Evolutionary conservation across 2,329 filamentous ascomycete genomes (phyloP), one percentile per base, ranked within the genome.

Genomic region (Arthrobotrys pseudoclavata): DNA sequence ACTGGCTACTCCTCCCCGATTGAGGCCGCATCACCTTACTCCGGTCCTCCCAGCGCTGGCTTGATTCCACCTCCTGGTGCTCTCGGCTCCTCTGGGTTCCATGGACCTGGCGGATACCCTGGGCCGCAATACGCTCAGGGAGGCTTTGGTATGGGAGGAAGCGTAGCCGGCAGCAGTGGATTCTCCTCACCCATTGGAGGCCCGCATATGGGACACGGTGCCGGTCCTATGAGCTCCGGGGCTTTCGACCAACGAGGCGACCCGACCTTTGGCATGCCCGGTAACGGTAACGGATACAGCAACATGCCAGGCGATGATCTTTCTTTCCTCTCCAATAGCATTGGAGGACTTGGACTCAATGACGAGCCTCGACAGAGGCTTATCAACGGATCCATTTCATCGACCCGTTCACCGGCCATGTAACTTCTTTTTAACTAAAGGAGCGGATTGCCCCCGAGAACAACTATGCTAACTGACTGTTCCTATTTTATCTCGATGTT

Each of bases 1-100:
- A 95, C 94, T 45, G 93, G 92, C 50, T 97, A 96, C 85, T 91
- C 93, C 13, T 94, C 93, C 10, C 91, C 92, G 20, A 97, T 97
- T 91, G 94, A 97, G 79, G 90, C 91, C 60, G 89, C 91, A 0
- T 91, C 92, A 31, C 91, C 90, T 83, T 97, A 95, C 83, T 89
- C 89, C 63, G 93, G 92, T 79, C 94, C 90, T 34, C 91, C 92
- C 26, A 93, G 91, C 9, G 92, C 92, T 12, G 93, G 89, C 91
- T 91, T 68, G 61, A 77, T 77, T 42, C 74, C 74, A 89, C 89
- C 68, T 88, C 88, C 79, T 88, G 89, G 70, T 88, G 87, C 6
- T 95, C 74, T 94, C 80, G 89, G 88, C 64, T 88, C 90, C 52
- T 87, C 86, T 52, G 88, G 86, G 69, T 89, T 88, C 76, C 90